phyloP scores from a whole-genome alignment of 805 yeast species.

The Kregervanrija delftensis region DNA sequence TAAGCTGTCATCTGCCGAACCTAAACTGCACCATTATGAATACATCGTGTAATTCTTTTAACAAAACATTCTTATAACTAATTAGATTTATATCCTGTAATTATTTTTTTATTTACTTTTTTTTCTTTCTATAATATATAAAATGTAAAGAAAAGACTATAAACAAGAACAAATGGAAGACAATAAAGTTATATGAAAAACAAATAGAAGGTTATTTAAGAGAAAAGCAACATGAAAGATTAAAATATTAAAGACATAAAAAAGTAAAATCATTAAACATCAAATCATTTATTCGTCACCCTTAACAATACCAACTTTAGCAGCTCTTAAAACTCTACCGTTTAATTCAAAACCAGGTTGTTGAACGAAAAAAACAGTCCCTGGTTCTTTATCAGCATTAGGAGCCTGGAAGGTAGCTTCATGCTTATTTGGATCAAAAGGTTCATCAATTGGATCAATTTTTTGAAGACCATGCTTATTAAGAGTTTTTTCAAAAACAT shows the following conservation, averaged over 20 bases:
- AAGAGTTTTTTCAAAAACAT: constrained; percentile 78
- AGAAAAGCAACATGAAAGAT: constrained; percentile 2
- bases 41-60: constrained; percentile 17
- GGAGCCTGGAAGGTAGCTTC: constrained; percentile 90
- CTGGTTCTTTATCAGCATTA: constrained; percentile 83
- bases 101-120: no score
- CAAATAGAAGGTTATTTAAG: not conserved
- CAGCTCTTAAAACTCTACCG: constrained; percentile 86
- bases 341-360: constrained; percentile 83
- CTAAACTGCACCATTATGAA: constrained; percentile 17
- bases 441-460: constrained; percentile 77
- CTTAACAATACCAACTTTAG: constrained; percentile 92
- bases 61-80: not conserved
- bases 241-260: not conserved
- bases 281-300: constrained; percentile 28
- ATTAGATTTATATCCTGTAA: not conserved
- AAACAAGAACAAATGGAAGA: not conserved
- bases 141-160: constrained; percentile 4
- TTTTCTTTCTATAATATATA: not conserved
- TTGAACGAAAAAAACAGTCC: constrained; percentile 88
- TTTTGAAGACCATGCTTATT: constrained; percentile 72
- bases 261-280: constrained; percentile 1
- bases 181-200: not conserved
- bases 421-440: constrained; percentile 84
- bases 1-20: constrained; percentile 22